phyloP scores from a whole-genome alignment of 345 rosid genomes.

The Eucalyptus sp. region DNA sequence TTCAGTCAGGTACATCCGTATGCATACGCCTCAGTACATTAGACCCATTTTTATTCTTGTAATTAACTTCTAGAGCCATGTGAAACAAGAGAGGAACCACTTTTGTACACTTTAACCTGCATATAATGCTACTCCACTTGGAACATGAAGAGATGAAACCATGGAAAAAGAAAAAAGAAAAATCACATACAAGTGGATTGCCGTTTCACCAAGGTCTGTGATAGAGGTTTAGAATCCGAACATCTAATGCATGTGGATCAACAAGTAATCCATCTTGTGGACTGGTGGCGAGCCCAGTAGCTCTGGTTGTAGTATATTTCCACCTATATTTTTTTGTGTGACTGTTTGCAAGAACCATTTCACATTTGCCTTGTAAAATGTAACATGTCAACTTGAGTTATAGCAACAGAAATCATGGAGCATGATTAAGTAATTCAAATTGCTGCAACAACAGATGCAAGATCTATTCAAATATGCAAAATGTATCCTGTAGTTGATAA shows the following conservation, averaged over 20 bases:
- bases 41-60: neutral
- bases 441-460: neutral
- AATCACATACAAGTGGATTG: neutral
- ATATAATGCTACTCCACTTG: neutral
- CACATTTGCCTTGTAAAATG: neutral
- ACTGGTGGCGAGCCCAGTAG: neutral
- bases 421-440: neutral
- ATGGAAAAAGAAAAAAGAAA: neutral
- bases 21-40: neutral
- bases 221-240: neutral
- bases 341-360: neutral
- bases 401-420: neutral
- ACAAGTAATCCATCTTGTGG: neutral
- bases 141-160: neutral
- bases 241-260: neutral
- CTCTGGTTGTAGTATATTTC: neutral
- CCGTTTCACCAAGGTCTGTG: neutral
- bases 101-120: neutral
- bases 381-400: neutral
- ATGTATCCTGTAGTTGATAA: neutral
- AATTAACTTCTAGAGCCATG: neutral
- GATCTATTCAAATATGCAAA: neutral
- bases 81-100: neutral
- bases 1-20: conserved; percentile 39
- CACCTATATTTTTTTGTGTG: neutral